These are phyloP conservation scores for Starmerella sirachaensis DNA, from an alignment of 805 yeast genomes.

Conservation along the genomic window DNA sequence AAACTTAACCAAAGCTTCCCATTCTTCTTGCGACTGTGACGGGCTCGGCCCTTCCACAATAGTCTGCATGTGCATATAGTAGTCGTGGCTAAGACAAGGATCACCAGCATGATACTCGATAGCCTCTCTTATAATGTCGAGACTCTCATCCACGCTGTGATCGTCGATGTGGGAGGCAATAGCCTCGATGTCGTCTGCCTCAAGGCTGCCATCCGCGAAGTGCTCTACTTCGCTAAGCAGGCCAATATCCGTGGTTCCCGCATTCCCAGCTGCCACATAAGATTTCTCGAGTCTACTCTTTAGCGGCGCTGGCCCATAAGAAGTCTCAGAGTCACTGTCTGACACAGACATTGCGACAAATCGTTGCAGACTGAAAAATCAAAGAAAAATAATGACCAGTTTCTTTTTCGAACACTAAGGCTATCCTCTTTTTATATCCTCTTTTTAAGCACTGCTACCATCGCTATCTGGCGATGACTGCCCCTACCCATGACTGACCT, in stretches of 20 bases:
- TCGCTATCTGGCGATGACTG: no score
- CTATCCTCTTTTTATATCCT: no score
- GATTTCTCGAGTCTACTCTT: no score
- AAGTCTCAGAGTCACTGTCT: no score
- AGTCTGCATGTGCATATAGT: constrained; percentile 28
- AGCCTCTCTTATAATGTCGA: constrained; percentile 32
- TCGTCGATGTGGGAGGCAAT: constrained; percentile 17
- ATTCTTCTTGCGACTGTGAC: constrained; percentile 17
- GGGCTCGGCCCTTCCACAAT: constrained; percentile 17
- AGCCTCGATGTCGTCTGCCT: constrained; percentile 9
- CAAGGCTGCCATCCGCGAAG: not conserved
- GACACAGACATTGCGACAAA: no score
- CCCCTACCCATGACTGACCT: no score
- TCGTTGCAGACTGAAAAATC: no score
- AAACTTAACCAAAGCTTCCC: constrained; percentile 21
- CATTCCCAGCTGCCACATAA: no score
- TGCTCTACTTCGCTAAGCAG: not conserved
- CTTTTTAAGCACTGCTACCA: no score
- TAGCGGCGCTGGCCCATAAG: no score
- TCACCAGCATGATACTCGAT: constrained; percentile 36
- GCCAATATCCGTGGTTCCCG: not conserved
- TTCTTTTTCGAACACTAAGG: no score
- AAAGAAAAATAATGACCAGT: no score
- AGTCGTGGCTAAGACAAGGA: constrained; percentile 34
- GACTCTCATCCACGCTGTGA: constrained; percentile 31